Conservation (phyloP, 2,329 filamentous ascomycete genomes). For the Emmonsia crescens region DNA sequence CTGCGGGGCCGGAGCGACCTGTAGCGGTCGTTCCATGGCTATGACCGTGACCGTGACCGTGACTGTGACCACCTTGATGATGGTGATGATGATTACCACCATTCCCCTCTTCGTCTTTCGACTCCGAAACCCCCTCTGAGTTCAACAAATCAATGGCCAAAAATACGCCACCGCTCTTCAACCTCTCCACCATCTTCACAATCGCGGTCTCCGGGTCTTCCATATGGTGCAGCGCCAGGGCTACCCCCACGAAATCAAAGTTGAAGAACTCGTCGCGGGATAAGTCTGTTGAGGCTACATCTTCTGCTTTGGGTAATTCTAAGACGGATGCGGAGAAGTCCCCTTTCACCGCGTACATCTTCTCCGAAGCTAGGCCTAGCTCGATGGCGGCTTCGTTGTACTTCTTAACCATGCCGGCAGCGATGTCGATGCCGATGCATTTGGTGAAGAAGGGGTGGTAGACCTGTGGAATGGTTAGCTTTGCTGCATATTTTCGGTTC, state of each 20-base stretch:
- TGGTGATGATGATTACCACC: not conserved
- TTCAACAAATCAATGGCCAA: conserved; percentile 11
- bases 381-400: conserved; percentile 10
- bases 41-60: not conserved
- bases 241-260: conserved; percentile 12
- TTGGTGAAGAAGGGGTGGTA: conserved; percentile 10
- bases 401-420: conserved; percentile 11
- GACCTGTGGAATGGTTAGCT: conserved; percentile 4
- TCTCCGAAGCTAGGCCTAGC: conserved; percentile 1
- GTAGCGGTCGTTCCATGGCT: not conserved
- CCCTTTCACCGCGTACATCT: conserved; percentile 10
- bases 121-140: not conserved
- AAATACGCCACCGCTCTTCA: conserved; percentile 9
- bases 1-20: not conserved
- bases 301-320: not conserved
- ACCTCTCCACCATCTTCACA: conserved; percentile 7
- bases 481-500: not conserved
- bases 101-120: not conserved
- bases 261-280: conserved; percentile 8
- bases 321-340: conserved; percentile 2
- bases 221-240: conserved; percentile 12
- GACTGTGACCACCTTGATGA: not conserved
- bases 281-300: not conserved
- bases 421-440: conserved; percentile 13
- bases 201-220: conserved; percentile 7